Percentiles rank a stretch among this genome's conserved stretches.
Evolutionary conservation across 139 green algal species (phyloP).

Genomic region (Spirogloea muscicola): DNA sequence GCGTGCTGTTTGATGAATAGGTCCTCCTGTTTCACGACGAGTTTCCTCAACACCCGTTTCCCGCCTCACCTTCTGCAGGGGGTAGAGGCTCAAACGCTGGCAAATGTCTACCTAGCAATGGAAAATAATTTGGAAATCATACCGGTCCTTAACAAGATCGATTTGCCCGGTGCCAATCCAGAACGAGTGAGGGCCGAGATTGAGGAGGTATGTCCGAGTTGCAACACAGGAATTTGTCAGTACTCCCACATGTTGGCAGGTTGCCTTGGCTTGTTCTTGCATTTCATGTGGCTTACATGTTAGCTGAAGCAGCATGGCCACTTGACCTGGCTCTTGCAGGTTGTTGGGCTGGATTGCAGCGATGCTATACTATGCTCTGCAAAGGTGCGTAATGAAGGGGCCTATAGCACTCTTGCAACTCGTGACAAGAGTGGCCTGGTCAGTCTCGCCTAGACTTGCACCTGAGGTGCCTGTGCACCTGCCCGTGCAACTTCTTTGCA

Average conservation of each 20-base stretch:
- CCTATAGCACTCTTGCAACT: too few relatives aligned
- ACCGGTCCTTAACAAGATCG: conserved; percentile 92
- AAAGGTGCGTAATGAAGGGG: too few relatives aligned
- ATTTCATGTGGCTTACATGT: not conserved
- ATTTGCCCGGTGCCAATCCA: conserved; percentile 87
- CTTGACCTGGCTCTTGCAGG: not conserved
- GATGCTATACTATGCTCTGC: conserved; percentile 63
- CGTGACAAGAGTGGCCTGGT: too few relatives aligned
- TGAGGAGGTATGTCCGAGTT: too few relatives aligned
- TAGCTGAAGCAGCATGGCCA: not conserved
- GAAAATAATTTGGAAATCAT: conserved; percentile 91
- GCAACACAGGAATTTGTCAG: conserved; percentile 4
- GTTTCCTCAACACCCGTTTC: not conserved
- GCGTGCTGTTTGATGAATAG: not conserved
- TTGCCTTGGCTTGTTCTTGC: not conserved
- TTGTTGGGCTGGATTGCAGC: conserved; percentile 83
- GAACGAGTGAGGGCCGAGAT: conserved; percentile 90
- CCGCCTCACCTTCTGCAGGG: too few relatives aligned
- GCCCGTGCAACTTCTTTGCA: too few relatives aligned
- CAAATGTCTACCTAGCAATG: conserved; percentile 96
- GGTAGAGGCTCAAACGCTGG: conserved; percentile 96
- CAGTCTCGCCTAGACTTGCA: too few relatives aligned
- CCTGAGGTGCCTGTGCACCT: too few relatives aligned
- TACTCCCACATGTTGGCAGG: not conserved
- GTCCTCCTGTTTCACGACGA: not conserved